Evolutionary conservation across 192 early-diverging fungal genomes (phyloP).

Genomic region (Coemansia sp.): DNA sequence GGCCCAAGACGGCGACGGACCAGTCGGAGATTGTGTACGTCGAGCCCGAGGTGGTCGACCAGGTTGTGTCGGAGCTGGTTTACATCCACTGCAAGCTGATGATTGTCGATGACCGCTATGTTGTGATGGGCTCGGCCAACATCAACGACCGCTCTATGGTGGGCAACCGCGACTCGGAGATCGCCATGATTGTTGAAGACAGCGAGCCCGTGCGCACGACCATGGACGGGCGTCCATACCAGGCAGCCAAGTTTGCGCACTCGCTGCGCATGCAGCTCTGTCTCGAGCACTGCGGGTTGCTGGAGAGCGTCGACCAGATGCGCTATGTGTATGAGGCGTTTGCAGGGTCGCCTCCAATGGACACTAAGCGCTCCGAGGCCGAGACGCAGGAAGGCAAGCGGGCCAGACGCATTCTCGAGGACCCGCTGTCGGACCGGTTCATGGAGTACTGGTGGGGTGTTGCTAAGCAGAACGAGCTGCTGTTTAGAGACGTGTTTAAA

Average conservation of each 20-base stretch:
- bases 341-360: slow-evolving; percentile 37
- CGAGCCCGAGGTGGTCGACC: slow-evolving; percentile 35
- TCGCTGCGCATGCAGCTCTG: slow-evolving; percentile 72
- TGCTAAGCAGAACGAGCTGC: slow-evolving; percentile 62
- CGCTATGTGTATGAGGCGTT: slow-evolving; percentile 40
- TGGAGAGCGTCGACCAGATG: slow-evolving; percentile 52
- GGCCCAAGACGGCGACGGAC: neutral
- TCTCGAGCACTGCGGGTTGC: slow-evolving; percentile 77
- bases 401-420: slow-evolving; percentile 46
- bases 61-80: slow-evolving; percentile 71
- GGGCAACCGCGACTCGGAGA: slow-evolving; percentile 84
- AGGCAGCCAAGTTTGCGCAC: slow-evolving; percentile 71
- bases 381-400: slow-evolving; percentile 4
- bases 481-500: slow-evolving; percentile 78
- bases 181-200: slow-evolving; percentile 81
- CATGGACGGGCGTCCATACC: slow-evolving; percentile 73
- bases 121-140: slow-evolving; percentile 84
- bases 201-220: slow-evolving; percentile 58
- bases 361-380: slow-evolving; percentile 12
- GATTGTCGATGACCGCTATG: slow-evolving; percentile 81
- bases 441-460: slow-evolving; percentile 60
- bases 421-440: slow-evolving; percentile 68
- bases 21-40: slow-evolving; percentile 11
- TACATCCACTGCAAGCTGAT: slow-evolving; percentile 87
- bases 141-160: slow-evolving; percentile 89